These are phyloP conservation scores for Phytopythium helicoides DNA, from an alignment of 352 stramenopile genomes.

Conservation along the genomic window DNA sequence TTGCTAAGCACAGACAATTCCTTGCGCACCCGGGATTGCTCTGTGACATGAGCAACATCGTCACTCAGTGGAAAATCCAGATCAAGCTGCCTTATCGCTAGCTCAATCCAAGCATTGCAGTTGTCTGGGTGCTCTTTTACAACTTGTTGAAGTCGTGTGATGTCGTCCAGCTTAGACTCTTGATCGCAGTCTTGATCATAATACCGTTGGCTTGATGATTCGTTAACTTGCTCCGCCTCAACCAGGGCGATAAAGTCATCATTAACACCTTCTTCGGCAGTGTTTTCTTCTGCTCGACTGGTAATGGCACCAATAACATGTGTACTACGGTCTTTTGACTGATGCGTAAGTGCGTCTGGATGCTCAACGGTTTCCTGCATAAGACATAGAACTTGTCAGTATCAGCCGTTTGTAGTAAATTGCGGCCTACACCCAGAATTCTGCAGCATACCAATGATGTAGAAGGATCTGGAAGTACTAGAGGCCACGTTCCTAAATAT, in stretches of 20 bases:
- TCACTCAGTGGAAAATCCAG: constrained; percentile 37
- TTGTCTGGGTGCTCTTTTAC: constrained; percentile 27
- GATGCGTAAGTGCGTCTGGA: too few relatives aligned
- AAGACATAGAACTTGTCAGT: too few relatives aligned
- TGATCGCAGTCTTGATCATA: constrained; percentile 27
- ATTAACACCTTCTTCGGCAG: too few relatives aligned
- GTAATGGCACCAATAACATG: too few relatives aligned
- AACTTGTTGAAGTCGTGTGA: constrained; percentile 22
- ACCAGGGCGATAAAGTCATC: background rate
- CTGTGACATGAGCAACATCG: constrained; percentile 18
- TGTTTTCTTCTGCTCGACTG: too few relatives aligned
- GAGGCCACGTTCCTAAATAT: constrained; percentile 40
- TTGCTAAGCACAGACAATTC: constrained; percentile 27
- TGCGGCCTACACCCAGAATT: too few relatives aligned
- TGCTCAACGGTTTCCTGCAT: too few relatives aligned
- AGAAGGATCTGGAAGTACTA: constrained; percentile 21
- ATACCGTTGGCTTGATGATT: constrained; percentile 12
- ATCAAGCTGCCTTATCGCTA: constrained; percentile 49
- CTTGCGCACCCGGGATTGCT: constrained; percentile 15
- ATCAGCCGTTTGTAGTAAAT: too few relatives aligned
- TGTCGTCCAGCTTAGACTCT: constrained; percentile 9
- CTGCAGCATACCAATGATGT: constrained; percentile 17
- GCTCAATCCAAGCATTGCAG: constrained; percentile 39
- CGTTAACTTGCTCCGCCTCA: background rate
- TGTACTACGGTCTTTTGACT: too few relatives aligned